Conservation (phyloP, 345 rosid genomes). For the Rhodamnia rubescens region DNA sequence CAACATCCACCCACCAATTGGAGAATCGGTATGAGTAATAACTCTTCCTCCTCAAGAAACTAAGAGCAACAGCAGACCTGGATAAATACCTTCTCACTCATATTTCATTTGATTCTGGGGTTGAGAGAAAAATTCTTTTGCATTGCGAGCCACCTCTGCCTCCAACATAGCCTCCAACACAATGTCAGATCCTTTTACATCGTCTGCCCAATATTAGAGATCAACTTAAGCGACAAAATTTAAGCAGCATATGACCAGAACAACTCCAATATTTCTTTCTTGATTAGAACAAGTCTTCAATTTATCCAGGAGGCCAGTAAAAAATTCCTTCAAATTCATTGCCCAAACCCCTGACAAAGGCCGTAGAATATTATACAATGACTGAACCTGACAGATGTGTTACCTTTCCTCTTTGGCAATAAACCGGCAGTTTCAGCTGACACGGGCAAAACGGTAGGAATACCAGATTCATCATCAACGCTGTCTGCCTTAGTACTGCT, state of each 20-base stretch:
- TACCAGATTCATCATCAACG: constrained; percentile 15
- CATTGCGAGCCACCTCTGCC: constrained; percentile 10
- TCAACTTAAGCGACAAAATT: background rate
- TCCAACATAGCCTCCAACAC: constrained; percentile 11
- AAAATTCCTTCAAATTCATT: background rate
- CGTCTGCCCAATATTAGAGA: background rate
- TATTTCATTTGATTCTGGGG: constrained; percentile 8
- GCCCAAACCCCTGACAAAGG: background rate
- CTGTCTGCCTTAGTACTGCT: constrained; percentile 13
- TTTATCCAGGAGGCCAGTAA: background rate
- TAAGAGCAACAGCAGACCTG: background rate
- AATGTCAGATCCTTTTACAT: constrained; percentile 8
- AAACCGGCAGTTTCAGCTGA: constrained; percentile 84
- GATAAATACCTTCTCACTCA: background rate
- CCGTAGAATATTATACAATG: background rate
- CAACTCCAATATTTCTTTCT: background rate
- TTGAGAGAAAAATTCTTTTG: constrained; percentile 8
- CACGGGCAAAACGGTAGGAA: constrained; percentile 51
- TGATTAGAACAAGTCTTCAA: background rate
- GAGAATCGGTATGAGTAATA: background rate
- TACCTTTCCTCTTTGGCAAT: constrained; percentile 55
- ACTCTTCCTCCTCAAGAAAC: background rate
- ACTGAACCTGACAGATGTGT: background rate
- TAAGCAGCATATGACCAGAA: background rate
- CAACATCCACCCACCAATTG: background rate